Conservation (phyloP, 108 stramenopile genomes). For the Skeletonema costatum region DNA sequence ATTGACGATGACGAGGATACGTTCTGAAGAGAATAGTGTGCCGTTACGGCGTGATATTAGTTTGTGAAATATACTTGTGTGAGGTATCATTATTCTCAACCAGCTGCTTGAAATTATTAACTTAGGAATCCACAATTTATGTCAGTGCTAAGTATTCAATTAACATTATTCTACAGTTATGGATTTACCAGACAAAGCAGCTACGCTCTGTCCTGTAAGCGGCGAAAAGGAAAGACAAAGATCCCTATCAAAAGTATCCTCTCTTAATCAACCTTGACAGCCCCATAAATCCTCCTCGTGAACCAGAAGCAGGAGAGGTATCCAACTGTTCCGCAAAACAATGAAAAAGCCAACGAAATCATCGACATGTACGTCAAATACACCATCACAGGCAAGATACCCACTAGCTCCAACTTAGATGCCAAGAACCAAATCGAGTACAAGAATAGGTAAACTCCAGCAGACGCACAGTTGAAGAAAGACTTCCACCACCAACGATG, state of each 20-base stretch:
- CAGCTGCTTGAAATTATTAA: no score
- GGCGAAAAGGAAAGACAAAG: not conserved
- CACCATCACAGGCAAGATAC: slow-evolving; percentile 85
- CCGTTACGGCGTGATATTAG: not conserved
- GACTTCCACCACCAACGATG: slow-evolving; percentile 99
- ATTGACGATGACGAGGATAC: not conserved
- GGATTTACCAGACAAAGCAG: not conserved
- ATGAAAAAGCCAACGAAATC: slow-evolving; percentile 89
- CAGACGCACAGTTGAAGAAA: slow-evolving; percentile 93
- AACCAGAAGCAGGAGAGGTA: slow-evolving; percentile 87
- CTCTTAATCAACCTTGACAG: slow-evolving; percentile 82
- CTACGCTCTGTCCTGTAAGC: no score
- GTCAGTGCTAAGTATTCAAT: not conserved
- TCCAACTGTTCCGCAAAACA: slow-evolving; percentile 95
- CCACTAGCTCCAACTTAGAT: slow-evolving; percentile 88
- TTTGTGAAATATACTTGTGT: not conserved
- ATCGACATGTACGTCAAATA: slow-evolving; percentile 99
- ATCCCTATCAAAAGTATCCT: not conserved
- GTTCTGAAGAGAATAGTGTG: not conserved
- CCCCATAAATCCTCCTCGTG: slow-evolving; percentile 80
- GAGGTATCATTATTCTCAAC: not conserved
- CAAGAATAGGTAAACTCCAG: slow-evolving; percentile 93
- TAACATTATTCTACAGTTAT: not conserved
- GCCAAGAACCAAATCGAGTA: slow-evolving; percentile 96
- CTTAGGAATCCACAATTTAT: not conserved